Evolutionary conservation across 1,284 basidiomycete species (phyloP), one percentile per base, ranked within the genome.

Genomic region (Waitea zeae): DNA sequence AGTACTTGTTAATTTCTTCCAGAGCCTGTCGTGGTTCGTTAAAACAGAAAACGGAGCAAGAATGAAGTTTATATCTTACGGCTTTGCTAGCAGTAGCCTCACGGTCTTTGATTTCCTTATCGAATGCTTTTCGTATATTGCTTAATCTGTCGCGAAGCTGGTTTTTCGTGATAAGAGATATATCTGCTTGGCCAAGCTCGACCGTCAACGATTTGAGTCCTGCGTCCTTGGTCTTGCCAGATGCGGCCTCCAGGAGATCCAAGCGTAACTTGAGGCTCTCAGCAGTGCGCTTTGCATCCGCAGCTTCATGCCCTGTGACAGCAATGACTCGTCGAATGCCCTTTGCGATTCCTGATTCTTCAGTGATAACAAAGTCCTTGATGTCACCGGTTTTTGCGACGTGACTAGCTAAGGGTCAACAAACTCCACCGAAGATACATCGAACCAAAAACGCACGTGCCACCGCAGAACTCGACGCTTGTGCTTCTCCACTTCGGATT

Each of bases 341-440:
- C 62, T 97, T 98, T 19, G 93, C 95, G 45, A 98, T 98, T 32
- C 92, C 92, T 5, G 83, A 83, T 56, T 98, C 95, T 51, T 98
- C 93, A 18, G 73, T 79, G 43, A 99, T 81, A 35, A 95, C 78
- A 51, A 99, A 83, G 50, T 87, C 77, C 54, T 90, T 88, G 64
- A 99, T 98, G 45, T 93, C 89, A 17, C 90, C 88, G 0, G 93
- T 98, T 57, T 81, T 84, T 18, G 73, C 69, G 36, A 98, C 95
- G 52, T 99, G 93, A 0, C 81, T 88, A 40, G n/a, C n/a, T n/a
- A n/a, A n/a, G n/a, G n/a, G n/a, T n/a, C n/a, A n/a, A n/a, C n/a
- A n/a, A n/a, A n/a, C n/a, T n/a, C n/a, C n/a, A n/a, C n/a, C 26
- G 29, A 27, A n/a, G n/a, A n/a, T n/a, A n/a, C n/a, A n/a, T n/a